These are phyloP conservation scores for Ilyonectria destructans DNA, from an alignment of 2,329 filamentous ascomycete genomes.

Conservation along the genomic window DNA sequence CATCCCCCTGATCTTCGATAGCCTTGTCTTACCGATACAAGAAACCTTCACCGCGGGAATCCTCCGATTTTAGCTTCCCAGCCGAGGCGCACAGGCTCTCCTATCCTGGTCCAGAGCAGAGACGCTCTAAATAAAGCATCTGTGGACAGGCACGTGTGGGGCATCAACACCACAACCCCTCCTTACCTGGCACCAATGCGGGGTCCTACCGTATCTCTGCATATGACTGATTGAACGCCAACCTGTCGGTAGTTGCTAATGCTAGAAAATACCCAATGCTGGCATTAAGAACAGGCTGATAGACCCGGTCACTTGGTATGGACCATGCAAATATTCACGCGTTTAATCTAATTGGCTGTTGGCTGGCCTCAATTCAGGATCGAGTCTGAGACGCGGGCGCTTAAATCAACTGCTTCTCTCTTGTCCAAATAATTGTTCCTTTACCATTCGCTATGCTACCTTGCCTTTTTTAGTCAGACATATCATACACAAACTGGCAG, in stretches of 20 bases:
- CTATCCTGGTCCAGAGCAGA: neutral
- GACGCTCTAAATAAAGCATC: conserved; percentile 28
- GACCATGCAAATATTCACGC: neutral
- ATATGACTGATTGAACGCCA: conserved; percentile 14
- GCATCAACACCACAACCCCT: conserved; percentile 23
- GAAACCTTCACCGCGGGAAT: neutral
- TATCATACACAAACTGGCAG: conserved; percentile 28
- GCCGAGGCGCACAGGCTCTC: neutral
- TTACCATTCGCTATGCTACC: conserved; percentile 8
- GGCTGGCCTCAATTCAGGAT: neutral
- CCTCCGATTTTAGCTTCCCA: neutral
- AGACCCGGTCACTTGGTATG: neutral
- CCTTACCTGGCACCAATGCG: conserved; percentile 16
- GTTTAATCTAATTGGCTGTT: neutral
- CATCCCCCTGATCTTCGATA: neutral
- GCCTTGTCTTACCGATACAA: neutral
- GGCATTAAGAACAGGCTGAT: neutral
- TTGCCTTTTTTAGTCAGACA: conserved; percentile 9
- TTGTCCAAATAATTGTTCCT: neutral
- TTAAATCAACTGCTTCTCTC: conserved; percentile 2
- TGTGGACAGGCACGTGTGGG: conserved; percentile 18
- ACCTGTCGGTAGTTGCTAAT: conserved; percentile 6
- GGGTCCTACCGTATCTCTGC: conserved; percentile 20
- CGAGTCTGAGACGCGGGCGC: neutral
- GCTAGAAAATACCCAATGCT: neutral